A percentile compares a stretch with the other conserved stretches of the same genome.
Conservation (phyloP, 768 basidiomycete genomes). For the Zangia roseola region DNA sequence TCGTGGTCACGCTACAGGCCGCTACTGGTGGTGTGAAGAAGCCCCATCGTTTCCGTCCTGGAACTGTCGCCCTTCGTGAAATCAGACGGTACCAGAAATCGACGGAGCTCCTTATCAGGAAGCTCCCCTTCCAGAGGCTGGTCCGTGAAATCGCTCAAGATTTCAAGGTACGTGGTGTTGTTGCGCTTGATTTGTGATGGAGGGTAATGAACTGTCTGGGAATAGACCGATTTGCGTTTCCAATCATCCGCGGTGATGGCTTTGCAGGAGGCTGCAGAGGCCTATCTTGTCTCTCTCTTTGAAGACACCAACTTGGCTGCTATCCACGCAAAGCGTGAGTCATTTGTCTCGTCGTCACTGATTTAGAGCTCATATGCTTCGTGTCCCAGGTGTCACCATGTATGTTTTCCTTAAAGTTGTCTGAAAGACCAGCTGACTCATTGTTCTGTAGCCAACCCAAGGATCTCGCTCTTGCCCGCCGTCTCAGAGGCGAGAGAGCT, state of each 20-base stretch:
- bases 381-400: constrained; percentile 52
- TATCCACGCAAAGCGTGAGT: constrained; percentile 79
- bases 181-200: neutral
- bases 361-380: constrained; percentile 10
- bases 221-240: constrained; percentile 87
- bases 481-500: constrained; percentile 83
- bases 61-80: constrained; percentile 99
- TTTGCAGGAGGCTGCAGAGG: constrained; percentile 90
- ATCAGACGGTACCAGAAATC: constrained; percentile 98
- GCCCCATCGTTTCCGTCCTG: constrained; percentile 94
- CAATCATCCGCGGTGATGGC: constrained; percentile 95
- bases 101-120: constrained; percentile 97
- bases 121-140: constrained; percentile 98
- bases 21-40: constrained; percentile 99
- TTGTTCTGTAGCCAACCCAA: constrained; percentile 66
- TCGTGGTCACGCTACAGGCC: constrained; percentile 40
- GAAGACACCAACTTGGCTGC: constrained; percentile 91
- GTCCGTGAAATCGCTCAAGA: constrained; percentile 97
- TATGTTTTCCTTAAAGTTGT: constrained; percentile 30
- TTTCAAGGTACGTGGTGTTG: constrained; percentile 67
- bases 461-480: constrained; percentile 83
- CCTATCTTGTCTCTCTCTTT: constrained; percentile 82
- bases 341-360: neutral
- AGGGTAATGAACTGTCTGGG: neutral
- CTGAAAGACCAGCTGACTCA: constrained; percentile 14